These are phyloP conservation scores for Platismatia glauca DNA, from an alignment of 495 filamentous ascomycete species.

Conservation along the genomic window DNA sequence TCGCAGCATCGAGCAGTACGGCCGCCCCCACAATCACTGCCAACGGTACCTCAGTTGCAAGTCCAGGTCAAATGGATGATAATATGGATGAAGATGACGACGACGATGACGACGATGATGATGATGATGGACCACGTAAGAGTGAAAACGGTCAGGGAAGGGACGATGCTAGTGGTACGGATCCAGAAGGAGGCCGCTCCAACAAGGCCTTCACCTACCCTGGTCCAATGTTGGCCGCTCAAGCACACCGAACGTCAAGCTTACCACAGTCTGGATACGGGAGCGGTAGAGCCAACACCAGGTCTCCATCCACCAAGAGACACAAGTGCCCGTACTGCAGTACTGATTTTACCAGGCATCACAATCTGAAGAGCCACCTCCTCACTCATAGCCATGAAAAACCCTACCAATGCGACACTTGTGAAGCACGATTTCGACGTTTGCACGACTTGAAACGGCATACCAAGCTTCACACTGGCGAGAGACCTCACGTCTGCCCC, in stretches of 20 bases:
- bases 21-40: slow-evolving; percentile 17
- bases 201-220: slow-evolving; percentile 48
- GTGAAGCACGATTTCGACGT: slow-evolving; percentile 79
- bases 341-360: slow-evolving; percentile 93
- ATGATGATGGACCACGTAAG: slow-evolving; percentile 15
- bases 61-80: slow-evolving; percentile 26
- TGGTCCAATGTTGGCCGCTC: slow-evolving; percentile 34
- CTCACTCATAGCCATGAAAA: slow-evolving; percentile 98
- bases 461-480: slow-evolving; percentile 91
- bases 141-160: not conserved
- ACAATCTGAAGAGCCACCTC: slow-evolving; percentile 98
- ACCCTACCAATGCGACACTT: slow-evolving; percentile 84
- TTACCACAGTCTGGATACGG: slow-evolving; percentile 58
- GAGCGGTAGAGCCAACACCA: slow-evolving; percentile 49
- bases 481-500: slow-evolving; percentile 86
- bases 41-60: slow-evolving; percentile 25
- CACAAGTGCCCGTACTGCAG: slow-evolving; percentile 95
- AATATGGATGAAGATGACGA: slow-evolving; percentile 17
- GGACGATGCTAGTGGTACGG: slow-evolving; percentile 21
- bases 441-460: slow-evolving; percentile 95
- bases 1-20: slow-evolving; percentile 18
- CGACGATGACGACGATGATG: slow-evolving; percentile 1
- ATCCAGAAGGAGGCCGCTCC: slow-evolving; percentile 37
- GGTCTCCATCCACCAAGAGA: slow-evolving; percentile 73
- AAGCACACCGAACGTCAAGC: slow-evolving; percentile 50